These are phyloP conservation scores for Sonneratia caseolaris DNA, from an alignment of 345 rosid species.

Conservation along the genomic window DNA sequence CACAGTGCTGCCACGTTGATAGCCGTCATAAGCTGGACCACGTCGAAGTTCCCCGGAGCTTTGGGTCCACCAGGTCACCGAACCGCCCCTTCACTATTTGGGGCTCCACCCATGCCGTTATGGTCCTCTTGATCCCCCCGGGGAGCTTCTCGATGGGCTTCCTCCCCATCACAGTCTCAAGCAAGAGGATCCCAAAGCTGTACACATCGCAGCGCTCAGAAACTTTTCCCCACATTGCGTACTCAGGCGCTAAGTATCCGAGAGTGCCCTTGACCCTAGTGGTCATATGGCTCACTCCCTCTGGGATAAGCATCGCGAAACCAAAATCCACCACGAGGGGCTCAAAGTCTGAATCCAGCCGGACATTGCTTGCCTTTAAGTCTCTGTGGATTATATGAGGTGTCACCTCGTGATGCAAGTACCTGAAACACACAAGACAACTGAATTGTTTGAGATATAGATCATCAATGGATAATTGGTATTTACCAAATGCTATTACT, in stretches of 20 bases:
- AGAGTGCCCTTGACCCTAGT: slow-evolving; percentile 62
- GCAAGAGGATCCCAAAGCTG: slow-evolving; percentile 74
- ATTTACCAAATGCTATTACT: too few species aligned
- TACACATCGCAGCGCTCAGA: slow-evolving; percentile 80
- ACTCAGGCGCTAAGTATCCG: slow-evolving; percentile 84
- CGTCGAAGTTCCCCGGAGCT: slow-evolving; percentile 52
- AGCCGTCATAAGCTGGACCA: slow-evolving; percentile 46
- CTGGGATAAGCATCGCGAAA: slow-evolving; percentile 73
- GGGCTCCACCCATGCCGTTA: slow-evolving; percentile 81
- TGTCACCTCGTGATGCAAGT: slow-evolving; percentile 61
- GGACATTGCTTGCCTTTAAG: slow-evolving; percentile 40
- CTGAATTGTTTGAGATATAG: too few species aligned
- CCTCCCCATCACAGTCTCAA: slow-evolving; percentile 59
- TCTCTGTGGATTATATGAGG: slow-evolving; percentile 43
- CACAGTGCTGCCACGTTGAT: slow-evolving; percentile 57
- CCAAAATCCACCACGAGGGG: slow-evolving; percentile 89
- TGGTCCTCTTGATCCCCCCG: slow-evolving; percentile 51
- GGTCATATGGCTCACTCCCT: slow-evolving; percentile 67
- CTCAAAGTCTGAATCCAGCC: slow-evolving; percentile 63
- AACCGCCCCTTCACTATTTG: slow-evolving; percentile 36
- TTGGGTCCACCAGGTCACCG: slow-evolving; percentile 65
- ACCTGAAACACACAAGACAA: slow-evolving; percentile 18
- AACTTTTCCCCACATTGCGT: slow-evolving; percentile 75
- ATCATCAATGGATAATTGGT: too few species aligned
- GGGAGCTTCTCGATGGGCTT: slow-evolving; percentile 70